Conservation (phyloP, 352 stramenopile genomes). For the Phytophthora sp. region DNA sequence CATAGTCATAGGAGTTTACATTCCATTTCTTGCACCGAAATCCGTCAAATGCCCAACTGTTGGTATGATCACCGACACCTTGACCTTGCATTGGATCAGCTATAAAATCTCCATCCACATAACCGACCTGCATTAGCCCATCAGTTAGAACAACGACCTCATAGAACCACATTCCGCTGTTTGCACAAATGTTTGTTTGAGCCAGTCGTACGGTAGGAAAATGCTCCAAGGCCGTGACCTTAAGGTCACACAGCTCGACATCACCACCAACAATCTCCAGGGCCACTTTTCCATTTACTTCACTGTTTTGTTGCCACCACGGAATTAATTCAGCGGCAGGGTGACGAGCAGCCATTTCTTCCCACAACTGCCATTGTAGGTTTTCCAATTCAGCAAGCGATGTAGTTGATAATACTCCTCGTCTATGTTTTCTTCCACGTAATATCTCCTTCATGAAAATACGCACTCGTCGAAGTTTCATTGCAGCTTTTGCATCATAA, state of each 20-base stretch:
- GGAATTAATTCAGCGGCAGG: not conserved
- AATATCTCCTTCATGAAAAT: slow-evolving; percentile 24
- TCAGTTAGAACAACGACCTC: slow-evolving; percentile 90
- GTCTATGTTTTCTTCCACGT: slow-evolving; percentile 1
- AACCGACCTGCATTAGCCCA: slow-evolving; percentile 95
- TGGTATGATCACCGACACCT: slow-evolving; percentile 90
- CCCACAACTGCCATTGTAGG: slow-evolving; percentile 41
- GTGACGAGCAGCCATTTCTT: slow-evolving; percentile 5
- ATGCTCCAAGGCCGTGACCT: slow-evolving; percentile 67
- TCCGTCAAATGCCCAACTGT: slow-evolving; percentile 93
- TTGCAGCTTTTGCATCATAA: slow-evolving; percentile 36
- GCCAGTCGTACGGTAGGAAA: slow-evolving; percentile 81
- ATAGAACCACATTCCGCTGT: slow-evolving; percentile 88
- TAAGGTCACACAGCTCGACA: slow-evolving; percentile 60
- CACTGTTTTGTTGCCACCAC: slow-evolving; percentile 39
- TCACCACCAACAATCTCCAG: slow-evolving; percentile 75
- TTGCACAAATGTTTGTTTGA: slow-evolving; percentile 51
- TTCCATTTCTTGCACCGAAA: slow-evolving; percentile 92
- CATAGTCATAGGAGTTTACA: slow-evolving; percentile 83
- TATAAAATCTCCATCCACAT: slow-evolving; percentile 85
- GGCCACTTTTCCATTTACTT: slow-evolving; percentile 2
- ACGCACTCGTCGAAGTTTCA: slow-evolving; percentile 41
- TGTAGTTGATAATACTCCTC: not conserved
- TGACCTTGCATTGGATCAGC: slow-evolving; percentile 86
- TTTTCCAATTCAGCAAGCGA: slow-evolving; percentile 37